These are phyloP conservation scores for Calonectria montana DNA, from an alignment of 2,329 filamentous ascomycete genomes.

Conservation along the genomic window DNA sequence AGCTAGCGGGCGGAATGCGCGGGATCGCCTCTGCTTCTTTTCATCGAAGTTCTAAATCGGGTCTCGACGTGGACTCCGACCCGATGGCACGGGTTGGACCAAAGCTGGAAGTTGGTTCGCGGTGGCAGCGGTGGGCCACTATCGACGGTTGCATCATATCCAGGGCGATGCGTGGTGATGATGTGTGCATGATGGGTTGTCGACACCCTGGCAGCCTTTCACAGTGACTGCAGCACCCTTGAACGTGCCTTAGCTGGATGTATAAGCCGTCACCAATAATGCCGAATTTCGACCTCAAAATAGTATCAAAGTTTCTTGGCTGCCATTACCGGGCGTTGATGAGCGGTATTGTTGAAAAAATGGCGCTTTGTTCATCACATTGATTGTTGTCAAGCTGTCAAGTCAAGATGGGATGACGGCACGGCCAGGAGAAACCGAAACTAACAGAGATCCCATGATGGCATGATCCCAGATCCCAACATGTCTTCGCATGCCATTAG, in stretches of 20 bases:
- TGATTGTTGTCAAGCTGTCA: neutral
- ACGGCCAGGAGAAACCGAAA: neutral
- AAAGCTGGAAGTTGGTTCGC: neutral
- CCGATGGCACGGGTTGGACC: conserved; percentile 32
- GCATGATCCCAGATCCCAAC: conserved; percentile 6
- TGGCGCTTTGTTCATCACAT: conserved; percentile 7
- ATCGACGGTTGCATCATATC: neutral
- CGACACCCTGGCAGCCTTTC: conserved; percentile 2
- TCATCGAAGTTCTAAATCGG: conserved; percentile 5
- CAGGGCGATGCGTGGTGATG: conserved; percentile 8
- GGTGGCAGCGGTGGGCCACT: conserved; percentile 29
- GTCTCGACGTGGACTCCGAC: conserved; percentile 17
- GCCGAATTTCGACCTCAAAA: conserved; percentile 32
- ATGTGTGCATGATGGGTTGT: neutral
- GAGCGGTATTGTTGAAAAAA: conserved; percentile 22
- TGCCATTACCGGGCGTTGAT: conserved; percentile 14
- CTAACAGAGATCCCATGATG: conserved; percentile 1
- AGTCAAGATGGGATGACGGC: conserved; percentile 14
- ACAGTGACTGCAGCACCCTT: conserved; percentile 7
- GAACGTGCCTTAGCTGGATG: conserved; percentile 19
- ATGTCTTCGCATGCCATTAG: conserved; percentile 10
- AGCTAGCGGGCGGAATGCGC: conserved; percentile 21
- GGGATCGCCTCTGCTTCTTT: conserved; percentile 10
- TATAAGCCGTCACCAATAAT: conserved; percentile 30
- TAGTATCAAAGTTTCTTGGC: conserved; percentile 37